Evolutionary conservation across 352 stramenopile genomes (phyloP).

Genomic region (Phytophthora vignae): DNA sequence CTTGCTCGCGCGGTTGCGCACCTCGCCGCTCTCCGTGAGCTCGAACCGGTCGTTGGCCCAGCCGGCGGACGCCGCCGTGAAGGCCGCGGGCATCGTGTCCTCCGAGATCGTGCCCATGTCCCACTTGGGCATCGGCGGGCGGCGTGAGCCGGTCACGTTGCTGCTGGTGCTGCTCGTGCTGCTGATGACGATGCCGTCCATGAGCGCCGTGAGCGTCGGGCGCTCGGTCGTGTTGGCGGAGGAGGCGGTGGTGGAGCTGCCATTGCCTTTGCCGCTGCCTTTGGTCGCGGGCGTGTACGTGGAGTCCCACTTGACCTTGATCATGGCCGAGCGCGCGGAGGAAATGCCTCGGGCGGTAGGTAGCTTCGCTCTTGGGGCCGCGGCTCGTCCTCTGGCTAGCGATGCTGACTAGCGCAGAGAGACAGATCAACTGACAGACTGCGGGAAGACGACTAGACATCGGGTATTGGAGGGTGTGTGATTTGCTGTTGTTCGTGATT

Average conservation of each 20-base stretch:
- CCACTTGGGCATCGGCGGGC: constrained; percentile 43
- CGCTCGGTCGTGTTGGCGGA: constrained; percentile 7
- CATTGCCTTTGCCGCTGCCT: neutral
- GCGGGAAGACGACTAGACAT: constrained; percentile 9
- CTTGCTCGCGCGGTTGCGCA: constrained; percentile 56
- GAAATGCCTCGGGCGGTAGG: neutral
- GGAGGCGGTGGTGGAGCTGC: neutral
- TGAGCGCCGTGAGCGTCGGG: constrained; percentile 45
- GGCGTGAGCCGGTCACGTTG: constrained; percentile 19
- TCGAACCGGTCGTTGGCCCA: constrained; percentile 72
- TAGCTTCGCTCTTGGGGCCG: neutral
- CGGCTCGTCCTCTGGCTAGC: constrained; percentile 27
- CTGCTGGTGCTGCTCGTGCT: constrained; percentile 21
- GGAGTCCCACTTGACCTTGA: constrained; percentile 79
- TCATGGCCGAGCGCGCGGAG: constrained; percentile 42
- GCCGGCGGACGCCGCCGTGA: constrained; percentile 46
- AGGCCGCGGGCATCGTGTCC: constrained; percentile 54
- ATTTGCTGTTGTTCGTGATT: neutral
- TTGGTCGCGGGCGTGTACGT: constrained; percentile 37
- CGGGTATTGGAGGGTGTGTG: neutral
- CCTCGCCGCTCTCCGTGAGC: constrained; percentile 62
- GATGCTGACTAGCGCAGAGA: constrained; percentile 26
- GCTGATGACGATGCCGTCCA: constrained; percentile 51
- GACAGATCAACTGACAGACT: neutral
- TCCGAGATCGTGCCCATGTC: constrained; percentile 87